A percentile compares a stretch with the other conserved stretches of the same genome.
These are phyloP conservation scores for Selenicereus undatus DNA, from an alignment of 148 eudicot species.

Conservation along the genomic window DNA sequence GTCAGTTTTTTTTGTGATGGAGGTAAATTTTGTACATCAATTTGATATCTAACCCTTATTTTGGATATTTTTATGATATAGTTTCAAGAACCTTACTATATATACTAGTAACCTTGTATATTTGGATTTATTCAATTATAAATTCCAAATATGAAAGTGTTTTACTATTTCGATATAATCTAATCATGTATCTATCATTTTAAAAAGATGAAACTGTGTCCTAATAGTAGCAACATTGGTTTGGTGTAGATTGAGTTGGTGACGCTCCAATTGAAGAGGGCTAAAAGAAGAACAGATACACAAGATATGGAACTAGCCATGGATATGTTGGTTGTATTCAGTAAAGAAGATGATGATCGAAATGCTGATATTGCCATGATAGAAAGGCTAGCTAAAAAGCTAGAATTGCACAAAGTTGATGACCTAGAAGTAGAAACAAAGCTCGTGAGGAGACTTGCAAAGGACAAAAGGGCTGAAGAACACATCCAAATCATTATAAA, in stretches of 20 bases:
- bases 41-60: too few relatives aligned
- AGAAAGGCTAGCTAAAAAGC: constrained; percentile 56
- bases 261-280: constrained; percentile 54
- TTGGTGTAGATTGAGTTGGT: constrained; percentile 52
- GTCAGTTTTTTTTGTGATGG: too few relatives aligned
- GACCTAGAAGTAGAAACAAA: constrained; percentile 53
- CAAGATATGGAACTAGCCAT: constrained; percentile 71
- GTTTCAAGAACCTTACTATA: too few relatives aligned
- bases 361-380: constrained; percentile 49
- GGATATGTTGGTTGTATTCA: constrained; percentile 52
- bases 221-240: not conserved
- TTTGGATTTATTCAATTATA: too few relatives aligned
- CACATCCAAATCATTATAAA: constrained; percentile 37
- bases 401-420: constrained; percentile 40
- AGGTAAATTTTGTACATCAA: too few relatives aligned
- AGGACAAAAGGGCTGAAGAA: constrained; percentile 51
- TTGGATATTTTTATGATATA: too few relatives aligned
- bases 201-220: too few relatives aligned
- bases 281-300: constrained; percentile 56
- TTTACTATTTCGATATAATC: too few relatives aligned
- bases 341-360: constrained; percentile 42
- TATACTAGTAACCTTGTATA: too few relatives aligned
- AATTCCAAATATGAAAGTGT: too few relatives aligned
- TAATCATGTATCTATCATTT: too few relatives aligned
- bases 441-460: constrained; percentile 43